These are phyloP conservation scores for Fusarium succisae DNA, from an alignment of 2,329 filamentous ascomycete genomes.

Conservation along the genomic window DNA sequence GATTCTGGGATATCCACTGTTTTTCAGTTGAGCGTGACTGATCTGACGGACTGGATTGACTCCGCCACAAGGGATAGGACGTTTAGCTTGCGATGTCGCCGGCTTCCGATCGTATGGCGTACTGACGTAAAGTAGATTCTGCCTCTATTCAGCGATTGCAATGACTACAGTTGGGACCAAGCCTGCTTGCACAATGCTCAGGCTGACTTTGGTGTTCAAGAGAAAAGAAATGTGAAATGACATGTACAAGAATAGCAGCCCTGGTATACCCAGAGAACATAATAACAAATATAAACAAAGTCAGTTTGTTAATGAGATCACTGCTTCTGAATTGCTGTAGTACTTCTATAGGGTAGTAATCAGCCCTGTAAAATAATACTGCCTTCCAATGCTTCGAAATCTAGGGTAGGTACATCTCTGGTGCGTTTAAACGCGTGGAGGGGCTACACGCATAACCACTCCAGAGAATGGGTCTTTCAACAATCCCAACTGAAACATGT, in stretches of 20 bases:
- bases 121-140: neutral
- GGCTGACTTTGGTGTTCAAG: rapidly evolving
- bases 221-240: too few species aligned
- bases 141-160: rapidly evolving
- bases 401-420: neutral
- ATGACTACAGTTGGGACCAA: rapidly evolving
- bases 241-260: too few species aligned
- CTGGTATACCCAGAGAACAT: too few species aligned
- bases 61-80: neutral
- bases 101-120: too few species aligned
- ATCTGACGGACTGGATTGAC: neutral
- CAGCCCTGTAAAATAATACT: too few species aligned
- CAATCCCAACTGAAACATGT: neutral
- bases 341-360: rapidly evolving
- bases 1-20: neutral
- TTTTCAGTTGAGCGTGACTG: neutral
- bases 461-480: neutral
- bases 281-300: rapidly evolving
- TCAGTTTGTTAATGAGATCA: rapidly evolving
- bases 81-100: neutral
- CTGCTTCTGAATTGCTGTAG: rapidly evolving
- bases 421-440: neutral
- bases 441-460: too few species aligned
- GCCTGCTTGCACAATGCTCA: rapidly evolving
- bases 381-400: rapidly evolving